Conservation (phyloP, 176 grass and related monocot species). For the Musa itinerans region DNA sequence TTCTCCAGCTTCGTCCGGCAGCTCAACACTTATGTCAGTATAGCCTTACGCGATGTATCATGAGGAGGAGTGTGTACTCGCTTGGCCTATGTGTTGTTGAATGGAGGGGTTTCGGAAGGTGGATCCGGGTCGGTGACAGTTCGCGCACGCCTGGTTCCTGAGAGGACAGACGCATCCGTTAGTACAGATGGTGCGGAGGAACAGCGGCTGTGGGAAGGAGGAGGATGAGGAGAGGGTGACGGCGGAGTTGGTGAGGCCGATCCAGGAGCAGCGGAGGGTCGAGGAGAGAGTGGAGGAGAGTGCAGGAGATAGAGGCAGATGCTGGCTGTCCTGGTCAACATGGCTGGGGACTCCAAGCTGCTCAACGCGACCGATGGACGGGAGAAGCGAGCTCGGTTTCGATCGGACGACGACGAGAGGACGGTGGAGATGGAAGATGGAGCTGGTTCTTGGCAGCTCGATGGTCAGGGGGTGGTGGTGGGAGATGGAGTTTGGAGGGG, state of each 20-base stretch:
- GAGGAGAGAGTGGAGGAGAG: conserved; percentile 44
- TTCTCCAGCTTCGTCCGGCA: conserved; percentile 24
- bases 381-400: background rate
- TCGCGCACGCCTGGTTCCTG: conserved; percentile 64
- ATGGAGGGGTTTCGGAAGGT: conserved; percentile 81
- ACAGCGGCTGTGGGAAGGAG: conserved; percentile 11
- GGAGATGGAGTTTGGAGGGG: background rate
- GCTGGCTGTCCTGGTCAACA: conserved; percentile 68
- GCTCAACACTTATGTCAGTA: conserved; percentile 17
- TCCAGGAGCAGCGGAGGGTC: conserved; percentile 64
- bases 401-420: background rate
- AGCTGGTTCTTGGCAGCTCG: background rate
- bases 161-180: conserved; percentile 57
- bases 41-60: background rate
- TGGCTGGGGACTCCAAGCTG: conserved; percentile 41
- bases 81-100: background rate
- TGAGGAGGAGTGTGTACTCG: background rate
- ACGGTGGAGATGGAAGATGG: too few species aligned
- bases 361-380: conserved; percentile 18
- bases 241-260: conserved; percentile 60
- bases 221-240: conserved; percentile 41
- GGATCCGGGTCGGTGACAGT: conserved; percentile 66
- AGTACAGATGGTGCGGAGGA: conserved; percentile 44
- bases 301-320: conserved; percentile 89
- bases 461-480: background rate